These are phyloP conservation scores for Trichophyton verrucosum DNA, from an alignment of 2,329 filamentous ascomycete genomes.

Conservation along the genomic window DNA sequence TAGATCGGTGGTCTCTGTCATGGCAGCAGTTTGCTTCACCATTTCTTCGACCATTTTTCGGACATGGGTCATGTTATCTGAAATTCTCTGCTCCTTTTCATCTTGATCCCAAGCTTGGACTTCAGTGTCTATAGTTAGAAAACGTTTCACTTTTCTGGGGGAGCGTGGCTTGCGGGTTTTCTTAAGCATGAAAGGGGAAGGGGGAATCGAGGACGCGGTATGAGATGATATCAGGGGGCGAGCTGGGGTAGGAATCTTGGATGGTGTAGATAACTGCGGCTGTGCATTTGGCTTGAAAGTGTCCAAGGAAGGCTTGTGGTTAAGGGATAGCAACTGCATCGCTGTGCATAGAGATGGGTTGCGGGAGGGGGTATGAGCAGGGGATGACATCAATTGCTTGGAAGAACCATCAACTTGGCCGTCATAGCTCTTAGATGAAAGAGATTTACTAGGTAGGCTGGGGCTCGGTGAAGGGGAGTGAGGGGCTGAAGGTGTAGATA, in stretches of 20 bases:
- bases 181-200: slow-evolving; percentile 23
- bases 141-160: slow-evolving; percentile 36
- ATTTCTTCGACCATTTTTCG: slow-evolving; percentile 49
- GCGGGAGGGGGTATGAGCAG: neutral
- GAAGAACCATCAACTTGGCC: slow-evolving; percentile 18
- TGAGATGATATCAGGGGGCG: slow-evolving; percentile 30
- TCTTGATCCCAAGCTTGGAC: slow-evolving; percentile 60
- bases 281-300: neutral
- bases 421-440: slow-evolving; percentile 16
- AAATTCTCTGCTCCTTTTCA: slow-evolving; percentile 39
- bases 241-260: slow-evolving; percentile 14
- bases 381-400: slow-evolving; percentile 18
- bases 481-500: slow-evolving; percentile 12
- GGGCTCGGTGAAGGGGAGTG: slow-evolving; percentile 16
- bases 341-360: slow-evolving; percentile 25
- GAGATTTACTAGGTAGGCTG: slow-evolving; percentile 8
- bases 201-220: slow-evolving; percentile 20
- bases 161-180: slow-evolving; percentile 14
- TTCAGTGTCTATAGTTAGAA: slow-evolving; percentile 65
- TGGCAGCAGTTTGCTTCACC: neutral
- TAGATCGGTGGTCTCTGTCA: neutral
- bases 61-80: slow-evolving; percentile 57
- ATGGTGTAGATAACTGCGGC: slow-evolving; percentile 1
- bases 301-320: neutral
- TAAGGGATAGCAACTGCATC: slow-evolving; percentile 22